A percentile compares a stretch with the other conserved stretches of the same genome.
Conservation (phyloP, 441 rosid genomes). For the Raphanus hybrid region DNA sequence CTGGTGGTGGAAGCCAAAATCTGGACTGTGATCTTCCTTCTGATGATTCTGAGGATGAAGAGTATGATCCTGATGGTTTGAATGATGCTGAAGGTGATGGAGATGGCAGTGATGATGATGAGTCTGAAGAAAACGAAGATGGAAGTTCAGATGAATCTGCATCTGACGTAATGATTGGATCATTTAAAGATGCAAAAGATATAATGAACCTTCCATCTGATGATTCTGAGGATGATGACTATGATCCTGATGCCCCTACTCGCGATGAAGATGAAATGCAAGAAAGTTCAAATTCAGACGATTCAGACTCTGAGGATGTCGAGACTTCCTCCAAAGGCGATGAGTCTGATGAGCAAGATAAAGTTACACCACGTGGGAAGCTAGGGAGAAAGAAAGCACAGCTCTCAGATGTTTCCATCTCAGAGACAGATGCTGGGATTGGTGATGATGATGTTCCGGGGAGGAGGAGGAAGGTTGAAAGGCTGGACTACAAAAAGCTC, state of each 20-base stretch:
- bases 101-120: constrained; percentile 53
- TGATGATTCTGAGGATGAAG: constrained; percentile 90
- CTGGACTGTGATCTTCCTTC: constrained; percentile 75
- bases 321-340: constrained; percentile 44
- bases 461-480: constrained; percentile 67
- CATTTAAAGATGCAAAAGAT: constrained; percentile 45
- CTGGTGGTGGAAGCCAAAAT: constrained; percentile 57
- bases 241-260: constrained; percentile 66
- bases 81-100: constrained; percentile 52
- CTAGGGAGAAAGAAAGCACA: constrained; percentile 36
- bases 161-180: constrained; percentile 59
- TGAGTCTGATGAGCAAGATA: constrained; percentile 45
- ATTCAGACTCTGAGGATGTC: constrained; percentile 83
- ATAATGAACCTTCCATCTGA: constrained; percentile 72
- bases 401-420: constrained; percentile 41
- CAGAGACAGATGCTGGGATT: constrained; percentile 47
- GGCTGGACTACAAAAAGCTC: constrained; percentile 93
- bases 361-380: constrained; percentile 34
- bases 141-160: constrained; percentile 73
- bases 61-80: constrained; percentile 66
- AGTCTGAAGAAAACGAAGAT: constrained; percentile 52
- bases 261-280: constrained; percentile 48
- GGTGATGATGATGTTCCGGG: constrained; percentile 54
- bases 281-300: constrained; percentile 81
- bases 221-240: constrained; percentile 94